phyloP scores from a whole-genome alignment of 2,329 filamentous ascomycete genomes.

The Davidsoniella neocaledoniae region DNA sequence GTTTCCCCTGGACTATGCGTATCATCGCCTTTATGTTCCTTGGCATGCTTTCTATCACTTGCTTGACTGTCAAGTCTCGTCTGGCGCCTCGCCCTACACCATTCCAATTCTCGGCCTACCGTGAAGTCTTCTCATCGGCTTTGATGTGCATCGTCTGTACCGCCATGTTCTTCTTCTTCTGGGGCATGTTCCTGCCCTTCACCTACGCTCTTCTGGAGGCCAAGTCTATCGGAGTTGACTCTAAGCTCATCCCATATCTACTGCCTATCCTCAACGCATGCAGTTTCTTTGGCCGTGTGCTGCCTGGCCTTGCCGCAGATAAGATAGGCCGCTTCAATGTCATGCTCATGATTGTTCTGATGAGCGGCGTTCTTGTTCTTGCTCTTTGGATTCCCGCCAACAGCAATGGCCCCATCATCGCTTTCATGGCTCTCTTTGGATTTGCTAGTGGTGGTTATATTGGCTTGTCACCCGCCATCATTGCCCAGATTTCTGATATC shows the following conservation, averaged over 20 bases:
- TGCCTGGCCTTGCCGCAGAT: slow-evolving; percentile 32
- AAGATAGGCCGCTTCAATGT: slow-evolving; percentile 29
- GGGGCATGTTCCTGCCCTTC: slow-evolving; percentile 37
- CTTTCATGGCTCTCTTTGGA: slow-evolving; percentile 52
- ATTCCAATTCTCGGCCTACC: slow-evolving; percentile 30
- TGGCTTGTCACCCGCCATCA: slow-evolving; percentile 41
- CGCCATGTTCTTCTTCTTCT: slow-evolving; percentile 37
- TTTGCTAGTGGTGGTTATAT: slow-evolving; percentile 53
- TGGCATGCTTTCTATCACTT: slow-evolving; percentile 20
- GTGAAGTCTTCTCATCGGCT: slow-evolving; percentile 28
- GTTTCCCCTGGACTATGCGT: slow-evolving; percentile 33
- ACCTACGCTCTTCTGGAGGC: slow-evolving; percentile 36
- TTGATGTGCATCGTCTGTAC: slow-evolving; percentile 26
- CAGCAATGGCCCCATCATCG: slow-evolving; percentile 39
- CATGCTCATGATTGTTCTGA: slow-evolving; percentile 33
- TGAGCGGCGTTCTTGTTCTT: slow-evolving; percentile 29
- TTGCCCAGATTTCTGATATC: slow-evolving; percentile 56
- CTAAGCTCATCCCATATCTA: slow-evolving; percentile 28
- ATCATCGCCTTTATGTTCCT: slow-evolving; percentile 30
- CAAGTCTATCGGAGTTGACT: slow-evolving; percentile 25
- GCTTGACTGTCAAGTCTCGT: slow-evolving; percentile 23
- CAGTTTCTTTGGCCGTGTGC: slow-evolving; percentile 34
- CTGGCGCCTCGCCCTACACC: slow-evolving; percentile 29
- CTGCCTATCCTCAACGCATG: slow-evolving; percentile 41
- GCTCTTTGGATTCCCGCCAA: slow-evolving; percentile 32